A percentile compares a stretch with the other conserved stretches of the same genome.
These are phyloP conservation scores for Haematococcus lacustris DNA, from an alignment of 139 green algal species.

Conservation along the genomic window DNA sequence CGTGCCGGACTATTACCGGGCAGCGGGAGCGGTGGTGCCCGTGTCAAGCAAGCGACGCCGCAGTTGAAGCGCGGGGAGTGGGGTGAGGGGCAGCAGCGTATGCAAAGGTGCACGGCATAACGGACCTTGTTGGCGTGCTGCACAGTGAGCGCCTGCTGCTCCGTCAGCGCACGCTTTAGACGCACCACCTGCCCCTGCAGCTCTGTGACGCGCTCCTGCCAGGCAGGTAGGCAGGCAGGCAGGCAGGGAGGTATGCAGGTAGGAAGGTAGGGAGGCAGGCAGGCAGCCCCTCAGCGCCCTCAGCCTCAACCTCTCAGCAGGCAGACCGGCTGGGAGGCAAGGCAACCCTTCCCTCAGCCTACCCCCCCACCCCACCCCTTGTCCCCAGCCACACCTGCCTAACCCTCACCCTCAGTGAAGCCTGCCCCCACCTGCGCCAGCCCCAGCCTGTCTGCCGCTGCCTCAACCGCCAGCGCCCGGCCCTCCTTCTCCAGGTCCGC, in stretches of 20 bases:
- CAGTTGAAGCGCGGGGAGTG: too few species aligned
- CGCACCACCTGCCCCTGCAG: background rate
- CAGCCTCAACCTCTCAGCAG: background rate
- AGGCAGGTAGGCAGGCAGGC: background rate
- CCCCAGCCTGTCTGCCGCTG: background rate
- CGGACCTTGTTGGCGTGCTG: background rate
- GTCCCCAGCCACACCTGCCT: too few species aligned
- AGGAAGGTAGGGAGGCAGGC: background rate
- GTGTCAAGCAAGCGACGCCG: too few species aligned
- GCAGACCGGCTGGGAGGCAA: too few species aligned
- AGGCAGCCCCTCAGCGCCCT: too few species aligned
- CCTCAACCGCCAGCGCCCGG: background rate
- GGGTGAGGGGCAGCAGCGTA: too few species aligned
- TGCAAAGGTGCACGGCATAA: too few species aligned
- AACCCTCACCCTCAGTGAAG: background rate
- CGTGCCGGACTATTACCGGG: too few species aligned
- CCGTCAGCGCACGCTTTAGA: slow-evolving; percentile 6
- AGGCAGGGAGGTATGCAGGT: background rate
- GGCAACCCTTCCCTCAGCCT: too few species aligned
- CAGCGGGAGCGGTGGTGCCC: too few species aligned
- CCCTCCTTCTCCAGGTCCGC: slow-evolving; percentile 4
- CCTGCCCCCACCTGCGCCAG: background rate
- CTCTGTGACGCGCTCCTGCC: background rate
- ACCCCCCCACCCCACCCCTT: too few species aligned
- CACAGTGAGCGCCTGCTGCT: background rate